These are phyloP conservation scores for Clarireedia homoeocarpa DNA, from an alignment of 2,329 filamentous ascomycete genomes.

Conservation along the genomic window DNA sequence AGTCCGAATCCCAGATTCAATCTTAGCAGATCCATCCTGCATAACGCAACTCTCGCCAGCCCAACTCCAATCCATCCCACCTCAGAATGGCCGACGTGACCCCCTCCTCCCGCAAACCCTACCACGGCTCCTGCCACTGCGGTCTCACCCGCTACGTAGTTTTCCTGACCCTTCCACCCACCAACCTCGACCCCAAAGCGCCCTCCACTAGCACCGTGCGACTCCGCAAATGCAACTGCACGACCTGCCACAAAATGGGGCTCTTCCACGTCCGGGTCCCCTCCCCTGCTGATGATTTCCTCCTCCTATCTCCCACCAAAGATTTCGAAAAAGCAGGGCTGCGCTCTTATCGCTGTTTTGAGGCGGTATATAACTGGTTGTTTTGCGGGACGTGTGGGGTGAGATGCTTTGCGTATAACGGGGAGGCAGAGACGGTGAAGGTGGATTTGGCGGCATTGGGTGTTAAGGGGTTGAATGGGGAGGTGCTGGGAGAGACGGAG, in stretches of 20 bases:
- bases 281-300: slow-evolving; percentile 35
- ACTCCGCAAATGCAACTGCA: slow-evolving; percentile 38
- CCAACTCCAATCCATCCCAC: not conserved
- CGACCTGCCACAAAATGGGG: slow-evolving; percentile 40
- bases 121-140: slow-evolving; percentile 40
- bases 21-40: no score
- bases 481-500: slow-evolving; percentile 10
- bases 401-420: slow-evolving; percentile 35
- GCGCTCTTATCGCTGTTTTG: slow-evolving; percentile 34
- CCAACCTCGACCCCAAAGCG: slow-evolving; percentile 13
- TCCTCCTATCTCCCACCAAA: slow-evolving; percentile 34
- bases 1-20: no score
- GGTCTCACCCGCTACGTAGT: slow-evolving; percentile 36
- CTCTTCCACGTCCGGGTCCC: slow-evolving; percentile 38
- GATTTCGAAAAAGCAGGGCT: slow-evolving; percentile 33
- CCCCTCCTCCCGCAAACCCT: slow-evolving; percentile 17
- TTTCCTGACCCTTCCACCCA: slow-evolving; percentile 36
- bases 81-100: not conserved
- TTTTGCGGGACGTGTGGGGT: slow-evolving; percentile 41
- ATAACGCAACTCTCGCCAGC: not conserved
- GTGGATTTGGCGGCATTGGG: slow-evolving; percentile 11
- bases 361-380: slow-evolving; percentile 32
- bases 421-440: slow-evolving; percentile 27
- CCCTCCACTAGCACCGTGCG: slow-evolving; percentile 27
- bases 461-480: slow-evolving; percentile 6